Percentiles rank a stretch among this genome's conserved stretches.
phyloP scores from a whole-genome alignment of 129 eudicot genomes.

The Chrysanthemum seticuspe region DNA sequence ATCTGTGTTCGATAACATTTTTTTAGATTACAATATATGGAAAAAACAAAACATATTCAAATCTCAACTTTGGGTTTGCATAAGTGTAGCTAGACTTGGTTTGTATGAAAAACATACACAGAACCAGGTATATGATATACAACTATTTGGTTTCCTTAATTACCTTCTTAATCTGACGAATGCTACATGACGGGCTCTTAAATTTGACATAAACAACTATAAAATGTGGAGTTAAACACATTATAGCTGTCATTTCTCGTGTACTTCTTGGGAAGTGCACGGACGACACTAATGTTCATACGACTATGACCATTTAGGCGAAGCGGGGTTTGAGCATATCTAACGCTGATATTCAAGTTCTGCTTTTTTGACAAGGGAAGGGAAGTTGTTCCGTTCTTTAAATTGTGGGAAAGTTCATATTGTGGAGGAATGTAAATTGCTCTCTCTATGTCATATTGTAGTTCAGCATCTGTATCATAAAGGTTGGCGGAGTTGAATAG shows the following conservation, averaged over 20 bases:
- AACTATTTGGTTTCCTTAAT: too few relatives aligned
- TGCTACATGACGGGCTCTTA: neutral
- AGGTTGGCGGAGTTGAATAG: conserved; percentile 50
- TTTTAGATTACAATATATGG: too few relatives aligned
- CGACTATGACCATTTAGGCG: neutral
- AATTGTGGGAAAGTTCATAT: neutral
- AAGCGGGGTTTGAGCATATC: neutral
- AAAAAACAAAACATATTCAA: too few relatives aligned
- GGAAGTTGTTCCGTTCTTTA: conserved; percentile 4
- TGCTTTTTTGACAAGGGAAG: conserved; percentile 5
- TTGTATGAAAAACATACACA: too few relatives aligned
- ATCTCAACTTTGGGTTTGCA: too few relatives aligned
- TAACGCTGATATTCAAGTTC: neutral
- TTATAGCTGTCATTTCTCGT: too few relatives aligned
- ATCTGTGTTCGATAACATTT: too few relatives aligned
- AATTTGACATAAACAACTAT: too few relatives aligned
- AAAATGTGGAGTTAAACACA: too few relatives aligned
- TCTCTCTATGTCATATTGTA: conserved; percentile 48
- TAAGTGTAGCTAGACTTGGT: too few relatives aligned
- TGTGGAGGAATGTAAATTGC: conserved; percentile 48
- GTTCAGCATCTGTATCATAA: conserved; percentile 41
- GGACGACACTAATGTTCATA: neutral
- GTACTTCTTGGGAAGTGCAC: neutral
- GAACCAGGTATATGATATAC: too few relatives aligned
- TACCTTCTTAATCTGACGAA: too few relatives aligned